Base-by-base conservation (phyloP, 441 rosid species). In the Gossypium davidsonii region DNA sequence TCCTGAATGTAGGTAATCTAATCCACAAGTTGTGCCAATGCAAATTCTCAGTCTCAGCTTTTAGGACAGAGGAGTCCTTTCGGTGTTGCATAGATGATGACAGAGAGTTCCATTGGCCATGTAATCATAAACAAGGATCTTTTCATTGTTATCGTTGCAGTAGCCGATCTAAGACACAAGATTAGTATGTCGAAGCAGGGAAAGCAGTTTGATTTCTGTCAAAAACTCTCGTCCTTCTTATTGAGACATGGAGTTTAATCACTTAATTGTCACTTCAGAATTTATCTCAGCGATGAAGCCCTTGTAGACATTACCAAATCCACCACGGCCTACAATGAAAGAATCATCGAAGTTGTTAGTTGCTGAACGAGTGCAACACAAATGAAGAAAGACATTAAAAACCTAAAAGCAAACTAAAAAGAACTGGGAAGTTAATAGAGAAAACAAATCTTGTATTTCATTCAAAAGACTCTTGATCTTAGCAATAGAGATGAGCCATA, bases 121-220 rank as follows among this genome's bases (percentile, higher is more conserved):
- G 70, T 82, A 89, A 64, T 89, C 90, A 44, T 86, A 87, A 0
- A 89, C 88, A 0, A 86, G 80, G 7, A 88, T 74, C 89, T 85
- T 82, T 74, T 90, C 92, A 2, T 67, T 28, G 6, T 74, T 74
- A 0, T 86, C 89, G 23, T 82, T 70, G 76, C 90, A 89, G 4
- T 76, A 85, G 6, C 96, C 93, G 0, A 87, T 82, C 0, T 88
- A 77, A 20, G 90, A 83, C 0, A 87, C 91, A 11, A 90, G 76
- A 68, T 88, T 82, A 12, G 48, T 11, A 51, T 85, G 83, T 0
- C 89, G 80, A 10, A 88, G 90, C 67, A 79, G 77, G 14, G 93
- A 87, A 49, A 89, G 86, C 89, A 86, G 76, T 61, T 83, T 78
- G 2, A 88, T 83, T 80, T 90, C 91, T 0, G 91, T 79, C 76